phyloP scores from a whole-genome alignment of 2,329 filamentous ascomycete genomes.

The Aciculosporium take region DNA sequence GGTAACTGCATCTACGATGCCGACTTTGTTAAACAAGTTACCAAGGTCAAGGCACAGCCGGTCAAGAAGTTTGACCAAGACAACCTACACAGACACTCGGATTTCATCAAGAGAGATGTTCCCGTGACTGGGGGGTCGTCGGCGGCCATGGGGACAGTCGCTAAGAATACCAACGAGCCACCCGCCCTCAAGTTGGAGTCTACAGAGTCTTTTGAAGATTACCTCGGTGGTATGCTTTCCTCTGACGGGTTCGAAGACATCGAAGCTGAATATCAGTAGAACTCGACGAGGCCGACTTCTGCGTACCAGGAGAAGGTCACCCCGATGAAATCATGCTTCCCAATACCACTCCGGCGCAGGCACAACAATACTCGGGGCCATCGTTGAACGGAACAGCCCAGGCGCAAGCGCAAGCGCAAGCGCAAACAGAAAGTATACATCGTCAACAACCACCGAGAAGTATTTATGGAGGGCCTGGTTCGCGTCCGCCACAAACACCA shows the following conservation, averaged over 20 bases:
- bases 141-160: neutral
- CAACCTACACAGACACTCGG: constrained; percentile 69
- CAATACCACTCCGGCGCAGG: constrained; percentile 12
- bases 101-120: constrained; percentile 52
- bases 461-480: constrained; percentile 9
- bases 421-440: constrained; percentile 6
- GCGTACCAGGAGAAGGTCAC: constrained; percentile 52
- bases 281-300: constrained; percentile 66
- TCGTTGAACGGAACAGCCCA: constrained; percentile 10
- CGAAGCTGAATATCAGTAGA: constrained; percentile 33
- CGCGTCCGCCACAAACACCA: constrained; percentile 20
- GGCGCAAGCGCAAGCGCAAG: constrained; percentile 10
- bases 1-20: constrained; percentile 99
- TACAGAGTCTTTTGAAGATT: constrained; percentile 36
- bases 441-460: constrained; percentile 6
- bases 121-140: constrained; percentile 11
- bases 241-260: constrained; percentile 23
- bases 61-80: constrained; percentile 59
- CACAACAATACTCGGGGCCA: constrained; percentile 8
- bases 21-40: constrained; percentile 79
- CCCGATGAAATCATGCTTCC: constrained; percentile 61
- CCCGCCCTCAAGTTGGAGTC: constrained; percentile 17
- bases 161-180: constrained; percentile 1
- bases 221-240: constrained; percentile 32
- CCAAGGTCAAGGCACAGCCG: constrained; percentile 69